A percentile compares a stretch with the other conserved stretches of the same genome.
Evolutionary conservation across 352 stramenopile species (phyloP).

Genomic region (Globisporangium nagaii): DNA sequence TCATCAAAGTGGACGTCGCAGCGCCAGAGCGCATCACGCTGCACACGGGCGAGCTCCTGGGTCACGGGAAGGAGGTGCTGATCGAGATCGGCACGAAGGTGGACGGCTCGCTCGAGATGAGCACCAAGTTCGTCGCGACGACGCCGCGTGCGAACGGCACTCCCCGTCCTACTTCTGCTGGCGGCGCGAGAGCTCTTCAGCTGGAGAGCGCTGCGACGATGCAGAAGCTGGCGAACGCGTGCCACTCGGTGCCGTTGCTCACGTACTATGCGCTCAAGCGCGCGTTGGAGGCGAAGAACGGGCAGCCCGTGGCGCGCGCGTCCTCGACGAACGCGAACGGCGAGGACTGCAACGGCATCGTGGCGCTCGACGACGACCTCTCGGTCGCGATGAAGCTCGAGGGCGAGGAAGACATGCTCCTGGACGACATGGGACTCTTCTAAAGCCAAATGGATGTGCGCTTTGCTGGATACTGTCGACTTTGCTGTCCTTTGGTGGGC

Average conservation of each 20-base stretch:
- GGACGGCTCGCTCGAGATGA: slow-evolving; percentile 63
- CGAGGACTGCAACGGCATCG: slow-evolving; percentile 74
- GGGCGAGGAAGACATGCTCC: slow-evolving; percentile 72
- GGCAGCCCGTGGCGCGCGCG: slow-evolving; percentile 15
- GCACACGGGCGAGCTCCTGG: slow-evolving; percentile 59
- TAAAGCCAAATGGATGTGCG: slow-evolving; percentile 20
- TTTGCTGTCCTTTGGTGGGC: not conserved
- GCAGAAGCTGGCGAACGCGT: slow-evolving; percentile 41
- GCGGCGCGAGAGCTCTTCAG: not conserved
- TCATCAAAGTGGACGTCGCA: slow-evolving; percentile 78
- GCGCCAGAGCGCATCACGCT: slow-evolving; percentile 75
- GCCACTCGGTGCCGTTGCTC: slow-evolving; percentile 75
- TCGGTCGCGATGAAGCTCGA: slow-evolving; percentile 79
- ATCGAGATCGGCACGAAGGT: slow-evolving; percentile 62
- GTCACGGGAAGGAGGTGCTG: slow-evolving; percentile 49
- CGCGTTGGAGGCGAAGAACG: slow-evolving; percentile 36
- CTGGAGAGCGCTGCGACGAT: slow-evolving; percentile 38
- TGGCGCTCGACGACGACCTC: slow-evolving; percentile 65
- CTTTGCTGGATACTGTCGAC: not conserved
- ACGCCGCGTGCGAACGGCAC: slow-evolving; percentile 16
- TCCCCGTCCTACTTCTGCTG: slow-evolving; percentile 1
- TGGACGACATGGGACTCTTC: slow-evolving; percentile 86
- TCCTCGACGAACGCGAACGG: slow-evolving; percentile 17
- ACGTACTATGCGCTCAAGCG: slow-evolving; percentile 75
- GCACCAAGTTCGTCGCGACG: slow-evolving; percentile 50